Evolutionary conservation across 495 filamentous ascomycete species (phyloP).

Genomic region (Saxophila tyrrhenica): DNA sequence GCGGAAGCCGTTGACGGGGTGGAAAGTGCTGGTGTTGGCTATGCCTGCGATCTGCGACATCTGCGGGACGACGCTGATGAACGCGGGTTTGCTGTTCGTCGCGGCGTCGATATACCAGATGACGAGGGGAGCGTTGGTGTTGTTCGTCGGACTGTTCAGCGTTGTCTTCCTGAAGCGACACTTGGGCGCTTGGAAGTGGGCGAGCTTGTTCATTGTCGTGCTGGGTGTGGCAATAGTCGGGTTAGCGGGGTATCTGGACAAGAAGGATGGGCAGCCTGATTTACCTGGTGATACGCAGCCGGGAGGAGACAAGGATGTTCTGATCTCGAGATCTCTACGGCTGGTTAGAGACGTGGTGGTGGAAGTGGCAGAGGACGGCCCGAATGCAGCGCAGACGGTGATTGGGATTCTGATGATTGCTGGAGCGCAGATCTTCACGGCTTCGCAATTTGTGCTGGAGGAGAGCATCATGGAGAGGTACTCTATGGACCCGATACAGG

Average conservation of each 20-base stretch:
- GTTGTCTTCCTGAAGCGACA: slow-evolving; percentile 75
- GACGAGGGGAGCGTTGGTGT: slow-evolving; percentile 85
- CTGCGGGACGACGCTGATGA: slow-evolving; percentile 90
- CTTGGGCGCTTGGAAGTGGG: slow-evolving; percentile 77
- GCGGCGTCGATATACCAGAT: slow-evolving; percentile 96
- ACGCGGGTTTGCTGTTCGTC: slow-evolving; percentile 84
- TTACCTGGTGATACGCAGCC: slow-evolving; percentile 11
- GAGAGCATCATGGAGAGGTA: slow-evolving; percentile 90
- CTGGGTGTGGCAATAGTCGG: slow-evolving; percentile 82
- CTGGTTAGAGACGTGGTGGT: slow-evolving; percentile 10
- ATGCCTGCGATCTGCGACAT: slow-evolving; percentile 91
- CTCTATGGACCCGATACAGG: slow-evolving; percentile 72
- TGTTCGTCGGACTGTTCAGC: slow-evolving; percentile 93
- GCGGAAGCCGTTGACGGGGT: slow-evolving; percentile 53
- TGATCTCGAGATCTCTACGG: slow-evolving; percentile 1
- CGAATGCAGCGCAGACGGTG: slow-evolving; percentile 56
- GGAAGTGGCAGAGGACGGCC: slow-evolving; percentile 2
- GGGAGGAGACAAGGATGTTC: neutral
- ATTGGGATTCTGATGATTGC: slow-evolving; percentile 84
- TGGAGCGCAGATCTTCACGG: slow-evolving; percentile 89
- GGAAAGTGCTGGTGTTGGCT: slow-evolving; percentile 63
- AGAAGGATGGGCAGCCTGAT: slow-evolving; percentile 34
- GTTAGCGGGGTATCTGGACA: slow-evolving; percentile 70
- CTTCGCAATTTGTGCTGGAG: slow-evolving; percentile 89
- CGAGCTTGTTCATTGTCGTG: slow-evolving; percentile 74